These are phyloP conservation scores for Trametopsis cervina DNA, from an alignment of 768 basidiomycete species.

Conservation along the genomic window DNA sequence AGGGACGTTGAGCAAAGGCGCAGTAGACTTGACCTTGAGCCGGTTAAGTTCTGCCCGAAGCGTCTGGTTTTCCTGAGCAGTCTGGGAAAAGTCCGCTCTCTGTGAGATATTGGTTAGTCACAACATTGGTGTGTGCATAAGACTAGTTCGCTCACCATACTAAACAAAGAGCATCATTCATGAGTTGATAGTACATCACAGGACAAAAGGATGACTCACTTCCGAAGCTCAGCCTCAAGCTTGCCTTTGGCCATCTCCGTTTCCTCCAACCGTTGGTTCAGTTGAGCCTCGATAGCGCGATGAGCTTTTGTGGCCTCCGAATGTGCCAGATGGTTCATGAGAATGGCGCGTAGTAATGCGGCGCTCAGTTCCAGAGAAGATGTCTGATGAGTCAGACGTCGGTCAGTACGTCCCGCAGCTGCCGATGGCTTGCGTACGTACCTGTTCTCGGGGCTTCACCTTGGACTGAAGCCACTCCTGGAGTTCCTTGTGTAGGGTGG, in stretches of 20 bases:
- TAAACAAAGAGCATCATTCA: constrained; percentile 28
- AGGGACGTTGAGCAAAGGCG: constrained; percentile 24
- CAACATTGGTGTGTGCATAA: constrained; percentile 4
- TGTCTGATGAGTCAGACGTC: constrained; percentile 30
- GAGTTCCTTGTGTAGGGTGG: constrained; percentile 69
- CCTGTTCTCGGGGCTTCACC: constrained; percentile 55
- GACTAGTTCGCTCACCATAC: constrained; percentile 36
- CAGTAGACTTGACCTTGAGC: constrained; percentile 40
- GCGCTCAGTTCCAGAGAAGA: constrained; percentile 71
- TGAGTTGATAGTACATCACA: constrained; percentile 9
- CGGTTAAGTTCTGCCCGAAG: constrained; percentile 62
- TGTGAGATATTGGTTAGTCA: constrained; percentile 23
- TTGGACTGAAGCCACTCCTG: constrained; percentile 67
- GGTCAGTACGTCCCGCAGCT: background rate
- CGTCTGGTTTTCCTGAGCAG: constrained; percentile 64
- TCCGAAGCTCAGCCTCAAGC: constrained; percentile 64
- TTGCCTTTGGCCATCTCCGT: constrained; percentile 49
- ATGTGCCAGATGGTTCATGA: constrained; percentile 77
- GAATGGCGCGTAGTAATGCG: constrained; percentile 73
- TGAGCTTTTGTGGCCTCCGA: constrained; percentile 67
- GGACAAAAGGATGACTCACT: constrained; percentile 38
- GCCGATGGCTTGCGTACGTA: constrained; percentile 28
- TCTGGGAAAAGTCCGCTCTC: constrained; percentile 57
- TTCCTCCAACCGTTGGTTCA: constrained; percentile 63
- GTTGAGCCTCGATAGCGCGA: constrained; percentile 51